Base-by-base conservation (phyloP, 1,284 basidiomycete genomes). In the Trichosporon sp. region DNA sequence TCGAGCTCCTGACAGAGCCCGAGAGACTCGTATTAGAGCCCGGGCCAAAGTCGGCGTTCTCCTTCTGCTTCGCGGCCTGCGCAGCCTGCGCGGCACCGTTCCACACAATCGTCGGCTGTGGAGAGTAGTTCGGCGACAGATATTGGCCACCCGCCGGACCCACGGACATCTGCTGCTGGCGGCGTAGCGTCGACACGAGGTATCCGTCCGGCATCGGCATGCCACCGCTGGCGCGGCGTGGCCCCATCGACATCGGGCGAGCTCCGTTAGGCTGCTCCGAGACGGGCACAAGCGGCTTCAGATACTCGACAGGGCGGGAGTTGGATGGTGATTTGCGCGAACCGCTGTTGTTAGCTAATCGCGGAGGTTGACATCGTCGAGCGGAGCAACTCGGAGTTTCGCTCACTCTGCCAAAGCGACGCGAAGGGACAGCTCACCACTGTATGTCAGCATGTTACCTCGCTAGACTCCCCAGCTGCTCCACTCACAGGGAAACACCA, bases 281-380 rank as follows among this genome's bases (percentile, higher is more conserved):
- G 32, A 63, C 32, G 4, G 59, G 59, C 31, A 11, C 32, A 3
- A n/a, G 59, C 14, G 59, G 59, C 59, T 63, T 63, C 59, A 63
- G 59, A 16, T 37, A 37, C 35, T 63, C 59, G 59, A 63, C 31
- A 4, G 31, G 32, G 31, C 31, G 32, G 6, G 32, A 37, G 4
- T n/a, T 16, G 10, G 59, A 12, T 10, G 14, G 59, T n/a, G 32
- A n/a, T 6, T 11, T 32, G 32, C 59, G 59, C 31, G 14, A 21
- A 6, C 59, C 59, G n/a, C 59, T 63, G 32, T n/a, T 37, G 59
- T 63, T 37, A 63, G 59, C 59, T 37, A 4, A 1, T 1, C 35
- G 14, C 31, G 26, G 26, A 26, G 26, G 26, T 26, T 26, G 16
- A 37, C 35, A 37, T 37, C 35, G 35, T 10, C 35, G 8, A 1